A percentile compares a stretch with the other conserved stretches of the same genome.
phyloP scores from a whole-genome alignment of 2,329 filamentous ascomycete genomes.

The Epicoccum nigrum region DNA sequence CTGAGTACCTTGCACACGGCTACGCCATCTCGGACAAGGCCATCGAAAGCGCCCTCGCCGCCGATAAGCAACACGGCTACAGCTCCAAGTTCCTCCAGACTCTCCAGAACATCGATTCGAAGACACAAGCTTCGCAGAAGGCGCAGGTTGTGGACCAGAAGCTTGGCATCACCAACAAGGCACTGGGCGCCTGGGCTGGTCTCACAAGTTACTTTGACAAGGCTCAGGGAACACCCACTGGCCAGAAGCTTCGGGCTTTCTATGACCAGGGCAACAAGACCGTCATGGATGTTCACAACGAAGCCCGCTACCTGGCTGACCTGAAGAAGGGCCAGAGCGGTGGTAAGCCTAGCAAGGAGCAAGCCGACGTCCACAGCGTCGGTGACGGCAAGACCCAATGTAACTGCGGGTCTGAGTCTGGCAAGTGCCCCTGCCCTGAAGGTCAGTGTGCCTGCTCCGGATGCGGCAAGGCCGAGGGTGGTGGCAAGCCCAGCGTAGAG shows the following conservation, averaged over 20 bases:
- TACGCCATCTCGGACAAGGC: slow-evolving; percentile 81
- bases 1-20: slow-evolving; percentile 95
- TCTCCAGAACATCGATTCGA: slow-evolving; percentile 77
- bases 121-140: slow-evolving; percentile 86
- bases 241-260: slow-evolving; percentile 85
- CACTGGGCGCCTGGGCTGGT: slow-evolving; percentile 69
- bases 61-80: slow-evolving; percentile 90
- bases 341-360: slow-evolving; percentile 37
- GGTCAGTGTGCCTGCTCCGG: slow-evolving; percentile 56
- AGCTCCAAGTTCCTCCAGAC: slow-evolving; percentile 78
- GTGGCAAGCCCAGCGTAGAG: slow-evolving; percentile 30
- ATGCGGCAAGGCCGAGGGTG: slow-evolving; percentile 50
- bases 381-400: slow-evolving; percentile 53
- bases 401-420: slow-evolving; percentile 54
- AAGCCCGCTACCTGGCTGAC: slow-evolving; percentile 86
- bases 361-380: slow-evolving; percentile 49
- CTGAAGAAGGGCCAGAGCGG: slow-evolving; percentile 66
- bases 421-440: slow-evolving; percentile 53
- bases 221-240: slow-evolving; percentile 83
- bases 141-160: slow-evolving; percentile 82
- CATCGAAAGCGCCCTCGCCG: slow-evolving; percentile 80
- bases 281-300: slow-evolving; percentile 89
- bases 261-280: slow-evolving; percentile 86
- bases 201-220: slow-evolving; percentile 93
- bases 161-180: slow-evolving; percentile 80